phyloP scores from a whole-genome alignment of 148 eudicot species.

The Oxyria digyna region DNA sequence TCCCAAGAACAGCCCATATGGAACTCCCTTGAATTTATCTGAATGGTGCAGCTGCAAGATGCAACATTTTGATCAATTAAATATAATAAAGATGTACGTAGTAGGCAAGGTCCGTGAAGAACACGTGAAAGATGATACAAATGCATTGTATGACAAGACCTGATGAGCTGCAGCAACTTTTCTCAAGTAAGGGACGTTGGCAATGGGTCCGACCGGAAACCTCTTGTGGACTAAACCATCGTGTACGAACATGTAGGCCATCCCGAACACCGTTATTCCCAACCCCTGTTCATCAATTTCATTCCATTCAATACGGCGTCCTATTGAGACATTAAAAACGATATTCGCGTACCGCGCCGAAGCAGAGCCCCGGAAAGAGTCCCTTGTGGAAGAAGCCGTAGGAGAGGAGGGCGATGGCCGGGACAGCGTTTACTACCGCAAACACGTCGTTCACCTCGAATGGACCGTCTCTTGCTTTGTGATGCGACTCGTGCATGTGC shows the following conservation, averaged over 20 bases:
- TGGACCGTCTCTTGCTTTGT: slow-evolving; percentile 85
- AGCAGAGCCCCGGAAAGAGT: slow-evolving; percentile 81
- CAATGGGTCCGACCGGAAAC: slow-evolving; percentile 96
- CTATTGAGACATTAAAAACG: too few relatives aligned
- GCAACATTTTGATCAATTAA: slow-evolving; percentile 9
- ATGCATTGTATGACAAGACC: slow-evolving; percentile 21
- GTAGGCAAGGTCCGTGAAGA: too few relatives aligned
- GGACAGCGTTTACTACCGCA: slow-evolving; percentile 73
- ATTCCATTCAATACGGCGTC: too few relatives aligned
- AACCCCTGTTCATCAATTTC: slow-evolving; percentile 49
- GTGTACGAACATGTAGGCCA: slow-evolving; percentile 99
- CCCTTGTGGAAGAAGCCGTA: slow-evolving; percentile 93
- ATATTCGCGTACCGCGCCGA: slow-evolving; percentile 56
- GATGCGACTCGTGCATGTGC: slow-evolving; percentile 99
- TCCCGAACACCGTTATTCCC: slow-evolving; percentile 94
- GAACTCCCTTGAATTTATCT: slow-evolving; percentile 88
- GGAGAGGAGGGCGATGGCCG: slow-evolving; percentile 74
- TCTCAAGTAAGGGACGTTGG: slow-evolving; percentile 79
- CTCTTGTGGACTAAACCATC: slow-evolving; percentile 96
- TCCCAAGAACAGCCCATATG: slow-evolving; percentile 95
- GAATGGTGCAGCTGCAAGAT: slow-evolving; percentile 69
- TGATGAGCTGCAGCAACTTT: slow-evolving; percentile 92
- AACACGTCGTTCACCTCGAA: slow-evolving; percentile 91
- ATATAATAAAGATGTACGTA: background rate
- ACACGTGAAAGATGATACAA: too few relatives aligned